Base-by-base conservation (phyloP, 768 basidiomycete genomes). In the Mycena rebaudengoi region DNA sequence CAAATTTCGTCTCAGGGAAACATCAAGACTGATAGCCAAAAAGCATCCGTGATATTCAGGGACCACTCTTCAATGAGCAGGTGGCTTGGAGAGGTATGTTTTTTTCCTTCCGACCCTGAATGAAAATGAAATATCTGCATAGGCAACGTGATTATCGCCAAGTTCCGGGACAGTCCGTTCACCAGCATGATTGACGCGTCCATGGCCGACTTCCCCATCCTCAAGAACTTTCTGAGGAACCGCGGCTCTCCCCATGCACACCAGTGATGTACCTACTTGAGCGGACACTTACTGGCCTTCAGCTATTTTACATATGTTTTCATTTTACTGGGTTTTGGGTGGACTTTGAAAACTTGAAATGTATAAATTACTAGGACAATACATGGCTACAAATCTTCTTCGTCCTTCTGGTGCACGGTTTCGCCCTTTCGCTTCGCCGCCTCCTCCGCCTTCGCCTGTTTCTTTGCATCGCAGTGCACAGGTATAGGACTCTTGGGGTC, bases 171-270 rank as follows among this genome's bases (percentile, higher is more conserved):
- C 49, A 79, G 80, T 49, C 85, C 86, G 0, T 87, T 85, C 70
- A 76, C 79, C 7, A 82, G 81, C 7, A 85, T 94, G 85, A 86
- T 88, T 21, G 83, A 92, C 71, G 87, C 86, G 23, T 87, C 90
- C n/a, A 93, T 92, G 85, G 88, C 92, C 35, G 92, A 94, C 71
- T 94, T 92, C 66, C 90, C 92, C 3, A 85, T 94, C 65, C 75
- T 94, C 63, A 89, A 91, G 73, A 94, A 94, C 73, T 92, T 88
- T 73, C 85, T 94, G 58, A 78, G 87, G 69, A 90, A 86, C 40
- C 89, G 91, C 71, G 83, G 83, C 29, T 83, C 84, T 13, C 86
- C 88, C 30, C 66, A 71, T 49, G 56, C 23, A 32, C 64, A 60
- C 44, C 44, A n/a, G 20, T 67, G 18, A 57, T 56, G 33, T 16